These are phyloP conservation scores for Circinella umbellata DNA, from an alignment of 371 early-diverging fungal species.

Conservation along the genomic window DNA sequence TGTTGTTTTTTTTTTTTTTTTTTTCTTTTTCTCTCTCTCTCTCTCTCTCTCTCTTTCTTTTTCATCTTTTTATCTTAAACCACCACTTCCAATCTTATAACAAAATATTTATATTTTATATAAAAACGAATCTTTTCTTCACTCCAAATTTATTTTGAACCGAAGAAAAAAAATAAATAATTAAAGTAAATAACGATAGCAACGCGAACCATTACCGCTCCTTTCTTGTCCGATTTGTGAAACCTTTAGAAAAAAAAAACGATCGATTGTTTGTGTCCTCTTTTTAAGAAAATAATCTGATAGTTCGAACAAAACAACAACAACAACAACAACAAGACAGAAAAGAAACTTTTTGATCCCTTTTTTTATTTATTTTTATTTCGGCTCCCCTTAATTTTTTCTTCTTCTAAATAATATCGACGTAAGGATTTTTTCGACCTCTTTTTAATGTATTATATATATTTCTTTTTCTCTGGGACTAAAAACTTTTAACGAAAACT, in stretches of 20 bases:
- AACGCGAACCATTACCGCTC: conserved; percentile 5
- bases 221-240: conserved; percentile 11
- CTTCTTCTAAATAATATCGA: not conserved
- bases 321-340: not conserved
- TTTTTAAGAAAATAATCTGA: not conserved
- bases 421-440: not conserved
- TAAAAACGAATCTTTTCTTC: not conserved
- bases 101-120: not conserved
- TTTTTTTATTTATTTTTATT: too few species aligned
- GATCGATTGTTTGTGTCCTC: conserved; percentile 4
- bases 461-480: too few species aligned
- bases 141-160: not conserved
- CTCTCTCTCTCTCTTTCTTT: not conserved
- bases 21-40: not conserved
- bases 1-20: not conserved
- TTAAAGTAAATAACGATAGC: not conserved
- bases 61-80: not conserved
- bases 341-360: not conserved
- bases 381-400: not conserved
- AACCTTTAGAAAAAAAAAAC: conserved; percentile 1
- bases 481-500: too few species aligned
- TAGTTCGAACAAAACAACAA: not conserved
- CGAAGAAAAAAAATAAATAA: not conserved
- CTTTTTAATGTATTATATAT: too few species aligned
- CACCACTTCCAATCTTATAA: too few species aligned